Base-by-base conservation (phyloP, 441 rosid genomes). In the Melianthus villosus region DNA sequence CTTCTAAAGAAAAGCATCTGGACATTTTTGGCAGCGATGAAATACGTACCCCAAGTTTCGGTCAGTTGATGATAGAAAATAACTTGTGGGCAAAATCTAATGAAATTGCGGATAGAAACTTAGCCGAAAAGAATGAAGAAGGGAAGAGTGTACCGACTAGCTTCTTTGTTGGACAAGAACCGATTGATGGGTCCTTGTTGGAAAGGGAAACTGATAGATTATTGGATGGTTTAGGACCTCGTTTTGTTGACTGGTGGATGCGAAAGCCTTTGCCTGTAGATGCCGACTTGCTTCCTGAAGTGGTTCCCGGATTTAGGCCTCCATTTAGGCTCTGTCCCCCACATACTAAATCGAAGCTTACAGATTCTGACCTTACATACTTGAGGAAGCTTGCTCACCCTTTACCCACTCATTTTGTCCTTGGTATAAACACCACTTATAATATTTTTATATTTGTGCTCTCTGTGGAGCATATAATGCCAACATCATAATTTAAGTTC, bases 211-310 rank as follows among this genome's bases (percentile, higher is more conserved):
- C 74, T 49, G 81, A 84, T 63, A 65, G 95, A 62, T 61, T 84
- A 48, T 46, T 84, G 71, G 68, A 84, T 57, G 84, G 82, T 31
- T 59, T 84, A 38, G 95, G 93, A 14, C 92, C 93, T 58, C 73
- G 93, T 20, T 83, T 63, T 56, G 51, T 67, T 46, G 95, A 83
- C 52, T 80, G 95, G 95, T 83, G 95, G 95, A 80, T 75, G 92
- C 60, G 59, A 42, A 80, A 73, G 67, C 95, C 95, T 39, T 59
- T 80, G 65, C 95, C 95, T 1, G 74, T 80, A 41, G 95, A 83
- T 53, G 95, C 71, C 32, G 89, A 83, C 57, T 59, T 73, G 63
- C 89, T 83, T 54, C 82, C 89, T 4, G 56, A 64, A 60, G 63
- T 62, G 23, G 77, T 80, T 45, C 57, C 67, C 28, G 79, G 92